Evolutionary conservation across 2,329 filamentous ascomycete genomes (phyloP).

Genomic region (Penicillium corylophilum): DNA sequence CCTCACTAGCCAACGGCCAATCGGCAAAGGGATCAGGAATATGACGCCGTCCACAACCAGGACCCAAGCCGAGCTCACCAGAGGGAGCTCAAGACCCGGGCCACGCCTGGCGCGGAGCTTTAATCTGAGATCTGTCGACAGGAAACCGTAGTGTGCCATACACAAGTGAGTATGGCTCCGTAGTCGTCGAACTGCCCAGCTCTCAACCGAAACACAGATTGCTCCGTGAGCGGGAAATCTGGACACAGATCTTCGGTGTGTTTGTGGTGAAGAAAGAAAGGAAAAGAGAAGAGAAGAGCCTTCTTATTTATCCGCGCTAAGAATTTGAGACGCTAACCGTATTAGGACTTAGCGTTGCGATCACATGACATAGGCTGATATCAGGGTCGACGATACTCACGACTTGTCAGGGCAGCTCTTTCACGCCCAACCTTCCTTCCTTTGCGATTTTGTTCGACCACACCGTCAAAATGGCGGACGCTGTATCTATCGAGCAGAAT

Average conservation of each 20-base stretch:
- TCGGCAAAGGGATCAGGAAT: slow-evolving; percentile 88
- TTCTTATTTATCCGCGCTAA: slow-evolving; percentile 22
- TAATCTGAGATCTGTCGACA: slow-evolving; percentile 93
- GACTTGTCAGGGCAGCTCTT: background rate
- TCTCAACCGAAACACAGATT: slow-evolving; percentile 69
- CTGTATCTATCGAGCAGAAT: slow-evolving; percentile 83
- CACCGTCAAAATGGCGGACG: slow-evolving; percentile 45
- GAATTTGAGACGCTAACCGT: slow-evolving; percentile 30
- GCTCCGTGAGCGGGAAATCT: slow-evolving; percentile 64
- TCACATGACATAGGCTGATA: slow-evolving; percentile 19
- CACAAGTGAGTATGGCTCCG: slow-evolving; percentile 67
- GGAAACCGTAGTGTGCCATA: slow-evolving; percentile 74
- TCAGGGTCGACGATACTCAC: slow-evolving; percentile 1
- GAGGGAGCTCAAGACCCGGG: slow-evolving; percentile 65
- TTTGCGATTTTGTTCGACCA: background rate
- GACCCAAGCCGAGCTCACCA: slow-evolving; percentile 66
- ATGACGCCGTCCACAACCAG: slow-evolving; percentile 65
- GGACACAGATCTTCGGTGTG: slow-evolving; percentile 77
- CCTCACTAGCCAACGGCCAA: slow-evolving; percentile 82
- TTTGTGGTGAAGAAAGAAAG: slow-evolving; percentile 44
- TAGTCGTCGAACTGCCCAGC: slow-evolving; percentile 82
- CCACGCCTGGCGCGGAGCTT: slow-evolving; percentile 55
- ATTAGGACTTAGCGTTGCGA: background rate
- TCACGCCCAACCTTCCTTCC: background rate
- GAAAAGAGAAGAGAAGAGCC: slow-evolving; percentile 39